Evolutionary conservation across 2,329 filamentous ascomycete genomes (phyloP).

Genomic region (Ceratocystis ficicola): DNA sequence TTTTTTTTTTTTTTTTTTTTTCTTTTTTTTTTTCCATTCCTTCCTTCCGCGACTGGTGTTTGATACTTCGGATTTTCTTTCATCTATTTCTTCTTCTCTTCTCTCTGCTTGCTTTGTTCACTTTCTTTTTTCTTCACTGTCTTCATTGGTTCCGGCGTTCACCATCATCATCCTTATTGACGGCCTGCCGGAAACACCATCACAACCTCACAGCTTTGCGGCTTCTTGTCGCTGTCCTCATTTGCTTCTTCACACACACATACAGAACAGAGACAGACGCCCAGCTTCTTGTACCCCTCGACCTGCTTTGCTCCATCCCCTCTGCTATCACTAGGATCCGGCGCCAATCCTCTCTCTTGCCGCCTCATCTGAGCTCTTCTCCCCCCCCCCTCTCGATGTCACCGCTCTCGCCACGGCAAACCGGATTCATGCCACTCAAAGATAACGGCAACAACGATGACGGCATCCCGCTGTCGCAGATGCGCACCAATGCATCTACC

Average conservation of each 20-base stretch:
- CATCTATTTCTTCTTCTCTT: background rate
- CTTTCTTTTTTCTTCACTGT: background rate
- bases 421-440: constrained; percentile 37
- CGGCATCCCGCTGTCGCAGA: constrained; percentile 44
- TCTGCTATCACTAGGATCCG: background rate
- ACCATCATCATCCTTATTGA: background rate
- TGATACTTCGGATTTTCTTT: background rate
- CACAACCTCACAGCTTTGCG: background rate
- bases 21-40: constrained; percentile 15
- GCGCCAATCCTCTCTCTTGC: background rate
- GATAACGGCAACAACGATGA: constrained; percentile 28
- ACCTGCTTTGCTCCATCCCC: background rate
- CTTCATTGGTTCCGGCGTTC: background rate
- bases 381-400: constrained; percentile 9
- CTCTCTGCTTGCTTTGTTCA: background rate
- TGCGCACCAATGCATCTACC: constrained; percentile 43
- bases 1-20: too few species aligned
- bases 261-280: background rate
- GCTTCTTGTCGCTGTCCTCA: background rate
- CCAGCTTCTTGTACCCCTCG: background rate
- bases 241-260: background rate
- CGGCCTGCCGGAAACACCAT: background rate
- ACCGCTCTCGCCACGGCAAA: constrained; percentile 31
- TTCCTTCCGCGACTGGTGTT: constrained; percentile 2
- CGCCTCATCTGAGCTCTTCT: background rate